Evolutionary conservation across 2,329 filamentous ascomycete species (phyloP), one percentile per base, ranked within the genome.

Genomic region (Colletotrichum sp.): DNA sequence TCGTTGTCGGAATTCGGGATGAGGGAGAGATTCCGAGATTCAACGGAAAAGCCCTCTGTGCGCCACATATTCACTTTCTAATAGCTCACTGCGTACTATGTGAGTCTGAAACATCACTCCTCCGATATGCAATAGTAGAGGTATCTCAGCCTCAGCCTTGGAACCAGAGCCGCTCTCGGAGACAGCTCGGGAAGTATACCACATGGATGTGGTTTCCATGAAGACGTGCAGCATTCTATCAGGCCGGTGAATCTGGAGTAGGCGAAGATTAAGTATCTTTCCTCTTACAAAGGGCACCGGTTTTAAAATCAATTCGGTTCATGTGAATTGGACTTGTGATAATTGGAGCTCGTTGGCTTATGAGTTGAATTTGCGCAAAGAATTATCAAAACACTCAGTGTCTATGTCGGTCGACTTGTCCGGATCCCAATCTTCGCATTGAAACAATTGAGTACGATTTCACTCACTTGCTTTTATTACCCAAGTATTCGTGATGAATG

Each of bases 201-300:
- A n/a, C n/a, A n/a, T n/a, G n/a, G n/a, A n/a, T n/a, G n/a, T n/a
- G n/a, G n/a, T n/a, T n/a, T n/a, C n/a, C n/a, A n/a, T n/a, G n/a
- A n/a, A n/a, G n/a, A n/a, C n/a, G n/a, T 10, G 0, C 18, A n/a
- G 0, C 18, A n/a, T 12, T 49, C 5, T 12, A 6, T 12, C 8
- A 44, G 2, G 39, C 1, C 3, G 2, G 39, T n/a, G 39, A 36
- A 49, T 44, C 39, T n/a, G 6, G 3, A 49, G 39, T 49, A 49
- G 18, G 6, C 8, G 0, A n/a, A 49, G 18, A 6, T 16, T 1
- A 1, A 39, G 4, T 39, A 5, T 18, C 4, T 18, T 0, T 39
- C 13, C 36, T 39, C 36, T 5, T 39, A 7, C 6, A 28, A 28
- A 26, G 26, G 26, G 26, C 26, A 26, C 26, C 26, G 26, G 26